A percentile compares a stretch with the other conserved stretches of the same genome.
These are phyloP conservation scores for Alnus glutinosa DNA, from an alignment of 306 rosid species.

Conservation along the genomic window DNA sequence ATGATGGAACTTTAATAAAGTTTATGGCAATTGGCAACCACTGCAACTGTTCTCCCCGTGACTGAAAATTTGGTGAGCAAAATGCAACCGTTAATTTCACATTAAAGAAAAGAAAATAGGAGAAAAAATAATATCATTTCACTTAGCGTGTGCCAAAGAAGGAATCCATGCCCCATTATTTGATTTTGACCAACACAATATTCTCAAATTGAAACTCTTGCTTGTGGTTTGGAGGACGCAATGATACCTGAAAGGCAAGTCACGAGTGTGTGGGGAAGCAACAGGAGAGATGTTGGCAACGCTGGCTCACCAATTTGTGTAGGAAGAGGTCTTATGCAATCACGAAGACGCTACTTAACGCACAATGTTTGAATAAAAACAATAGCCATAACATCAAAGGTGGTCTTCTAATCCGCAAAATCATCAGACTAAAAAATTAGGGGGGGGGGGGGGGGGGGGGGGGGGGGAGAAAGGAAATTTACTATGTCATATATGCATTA, in stretches of 20 bases:
- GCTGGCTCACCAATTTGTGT: neutral
- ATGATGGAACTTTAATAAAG: neutral
- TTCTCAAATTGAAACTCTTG: neutral
- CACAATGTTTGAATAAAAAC: neutral
- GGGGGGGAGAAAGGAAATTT: neutral
- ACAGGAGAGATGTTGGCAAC: neutral
- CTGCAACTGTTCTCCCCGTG: conserved; percentile 8
- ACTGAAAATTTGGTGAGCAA: neutral
- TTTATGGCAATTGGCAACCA: neutral
- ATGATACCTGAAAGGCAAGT: too few relatives aligned
- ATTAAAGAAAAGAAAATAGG: neutral
- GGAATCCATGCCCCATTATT: neutral
- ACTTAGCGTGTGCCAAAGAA: neutral
- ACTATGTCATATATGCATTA: neutral
- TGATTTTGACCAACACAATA: neutral
- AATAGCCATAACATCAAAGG: neutral
- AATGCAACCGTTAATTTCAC: neutral
- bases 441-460: too few relatives aligned
- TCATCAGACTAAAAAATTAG: neutral
- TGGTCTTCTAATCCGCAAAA: neutral
- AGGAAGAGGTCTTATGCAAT: neutral
- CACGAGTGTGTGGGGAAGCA: neutral
- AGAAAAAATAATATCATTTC: neutral
- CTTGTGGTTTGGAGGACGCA: neutral
- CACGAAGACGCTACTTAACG: too few relatives aligned